Evolutionary conservation across 768 basidiomycete species (phyloP), one percentile per base, ranked within the genome.

Genomic region (Psilocybe cyanescens): DNA sequence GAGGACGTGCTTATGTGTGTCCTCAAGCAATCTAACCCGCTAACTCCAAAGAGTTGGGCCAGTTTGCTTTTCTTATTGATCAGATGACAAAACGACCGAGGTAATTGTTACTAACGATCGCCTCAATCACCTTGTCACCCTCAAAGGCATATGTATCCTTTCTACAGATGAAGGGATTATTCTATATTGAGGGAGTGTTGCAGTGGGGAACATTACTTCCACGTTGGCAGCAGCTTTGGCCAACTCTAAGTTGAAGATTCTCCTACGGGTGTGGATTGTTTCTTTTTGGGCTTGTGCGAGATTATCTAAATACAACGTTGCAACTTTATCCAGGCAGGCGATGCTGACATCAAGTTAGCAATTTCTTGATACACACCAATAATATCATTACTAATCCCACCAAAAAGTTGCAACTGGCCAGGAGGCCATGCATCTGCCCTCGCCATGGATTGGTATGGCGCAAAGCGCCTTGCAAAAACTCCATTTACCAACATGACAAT

Each of bases 401-500:
- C 39, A 44, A n/a, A 44, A 44, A 44, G 81, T 60, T 81, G 81
- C 58, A 82, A 82, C 64, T 83, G 81, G 81, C 67, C 82, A 2
- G 81, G 81, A 24, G 78, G 74, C 0, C 77, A 81, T 61, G 80
- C 76, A 0, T 76, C 77, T 6, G 76, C 79, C 9, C 67, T 76
- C 0, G 76, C 79, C 0, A 81, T 83, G 79, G 71, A 78, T 45
- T 83, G 81, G 81, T 77, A 73, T 55, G 81, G 81, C 8, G 79
- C 81, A 62, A 68, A 64, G 57, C 72, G 64, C 55, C 74, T 76
- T 12, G 76, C 79, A 14, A 69, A 69, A 3, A 72, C 75, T 0
- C 74, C 75, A 1, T 76, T 83, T 56, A 79, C 64, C 4, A 87
- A 87, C 61, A 87, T 89, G 75, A 87, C 87, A 0, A 79, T 89